Conservation (phyloP, 2,329 filamentous ascomycete species). For the Ilyonectria sp. region DNA sequence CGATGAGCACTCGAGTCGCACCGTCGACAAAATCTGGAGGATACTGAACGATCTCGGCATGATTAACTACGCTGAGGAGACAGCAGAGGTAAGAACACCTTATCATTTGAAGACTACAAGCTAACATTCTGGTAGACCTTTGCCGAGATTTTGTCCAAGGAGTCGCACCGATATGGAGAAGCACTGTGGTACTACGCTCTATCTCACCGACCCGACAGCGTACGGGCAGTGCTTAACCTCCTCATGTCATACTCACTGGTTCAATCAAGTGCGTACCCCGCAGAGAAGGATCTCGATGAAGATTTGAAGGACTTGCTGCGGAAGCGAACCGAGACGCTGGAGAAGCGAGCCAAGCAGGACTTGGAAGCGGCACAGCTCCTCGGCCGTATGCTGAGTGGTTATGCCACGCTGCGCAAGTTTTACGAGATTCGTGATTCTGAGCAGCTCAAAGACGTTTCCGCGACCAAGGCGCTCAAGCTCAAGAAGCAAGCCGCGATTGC, state of each 20-base stretch:
- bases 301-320: conserved; percentile 79
- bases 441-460: conserved; percentile 47
- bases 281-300: conserved; percentile 79
- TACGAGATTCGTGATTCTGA: conserved; percentile 85
- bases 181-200: conserved; percentile 93
- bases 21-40: conserved; percentile 86
- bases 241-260: conserved; percentile 90
- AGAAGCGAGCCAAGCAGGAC: conserved; percentile 80
- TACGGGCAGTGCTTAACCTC: conserved; percentile 88
- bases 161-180: conserved; percentile 85
- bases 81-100: conserved; percentile 78
- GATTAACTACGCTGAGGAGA: conserved; percentile 82
- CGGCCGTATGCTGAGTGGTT: conserved; percentile 89
- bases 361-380: conserved; percentile 86
- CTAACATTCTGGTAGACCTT: conserved; percentile 74
- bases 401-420: conserved; percentile 90
- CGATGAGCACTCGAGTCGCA: conserved; percentile 76
- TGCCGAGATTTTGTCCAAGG: conserved; percentile 81
- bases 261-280: conserved; percentile 86
- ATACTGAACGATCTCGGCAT: conserved; percentile 86
- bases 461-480: conserved; percentile 67
- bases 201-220: conserved; percentile 82
- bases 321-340: conserved; percentile 80
- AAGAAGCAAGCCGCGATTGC: conserved; percentile 80
- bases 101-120: neutral